Evolutionary conservation across 1,139 yeast species (phyloP), one percentile per base, ranked within the genome.

Genomic region (Taiozyma sp.): DNA sequence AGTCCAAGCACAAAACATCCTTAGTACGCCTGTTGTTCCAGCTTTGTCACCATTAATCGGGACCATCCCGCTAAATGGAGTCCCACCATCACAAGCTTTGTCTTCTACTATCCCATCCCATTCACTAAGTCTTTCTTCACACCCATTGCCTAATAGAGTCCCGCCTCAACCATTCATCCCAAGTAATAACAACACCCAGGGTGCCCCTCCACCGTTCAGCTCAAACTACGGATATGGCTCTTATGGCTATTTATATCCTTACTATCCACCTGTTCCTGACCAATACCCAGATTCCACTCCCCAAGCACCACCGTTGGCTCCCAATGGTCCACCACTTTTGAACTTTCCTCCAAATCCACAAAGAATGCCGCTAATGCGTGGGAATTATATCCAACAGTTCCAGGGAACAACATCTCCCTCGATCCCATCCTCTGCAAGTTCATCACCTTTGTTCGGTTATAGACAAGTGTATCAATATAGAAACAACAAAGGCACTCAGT

Each of bases 111-210:
- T 36, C 7, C 22, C 39, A 19, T 19, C 14, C 13, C 22, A 8
- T 12, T 8, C 41, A 14, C 5, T 13, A 12, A 9, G 13, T 14
- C 9, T 38, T 16, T 38, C 14, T 19, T 12, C 22, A 5, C 41
- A 10, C 6, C 41, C 12, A 38, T 38, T 38, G 9, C 23, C 22
- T 16, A 38, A 38, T 22, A 38, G 41, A 19, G 4, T 19, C 24
- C 42, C 50, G 13, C 53, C 56, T 16, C 45, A 41, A 2, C 50
- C 52, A 38, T 14, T 44, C 22, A 16, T 36, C 14, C 41, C 41
- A 38, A 12, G 8, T 22, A 22, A 38, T 36, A 16, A 36, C 23
- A 36, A 16, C 10, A 45, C 48, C 32, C 50, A 50, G 19, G 19
- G 19, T 27, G 30, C 32, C 14, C 29, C 41, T 19, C 36, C 40